Conservation (phyloP, 75 land plant species). For the Gnetum montanum region DNA sequence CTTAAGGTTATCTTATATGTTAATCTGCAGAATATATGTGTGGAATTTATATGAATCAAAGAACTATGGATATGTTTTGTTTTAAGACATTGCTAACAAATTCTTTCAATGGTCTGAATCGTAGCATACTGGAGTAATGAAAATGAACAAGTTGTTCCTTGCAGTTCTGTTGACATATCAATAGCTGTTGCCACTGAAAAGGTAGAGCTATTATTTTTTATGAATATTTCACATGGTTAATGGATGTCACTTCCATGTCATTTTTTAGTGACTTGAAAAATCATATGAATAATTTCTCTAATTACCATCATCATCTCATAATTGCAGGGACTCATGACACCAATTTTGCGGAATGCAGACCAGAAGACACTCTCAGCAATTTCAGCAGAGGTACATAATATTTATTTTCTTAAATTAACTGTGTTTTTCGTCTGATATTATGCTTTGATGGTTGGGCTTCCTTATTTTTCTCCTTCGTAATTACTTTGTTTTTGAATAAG, state of each 20-base stretch:
- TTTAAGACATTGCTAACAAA: no score
- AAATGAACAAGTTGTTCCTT: slow-evolving; percentile 40
- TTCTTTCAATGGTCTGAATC: no score
- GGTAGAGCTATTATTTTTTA: slow-evolving; percentile 35
- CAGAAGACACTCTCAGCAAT: slow-evolving; percentile 76
- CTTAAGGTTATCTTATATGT: no score
- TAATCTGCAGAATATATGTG: no score
- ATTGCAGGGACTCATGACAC: slow-evolving; percentile 95
- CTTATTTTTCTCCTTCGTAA: not conserved
- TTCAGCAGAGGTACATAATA: slow-evolving; percentile 74
- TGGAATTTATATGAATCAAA: no score
- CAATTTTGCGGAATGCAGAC: slow-evolving; percentile 89
- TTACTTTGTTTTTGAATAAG: not conserved
- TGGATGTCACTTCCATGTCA: not conserved
- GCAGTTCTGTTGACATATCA: slow-evolving; percentile 77
- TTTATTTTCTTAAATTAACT: not conserved
- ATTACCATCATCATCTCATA: not conserved
- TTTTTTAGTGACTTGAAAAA: not conserved
- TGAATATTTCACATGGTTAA: not conserved
- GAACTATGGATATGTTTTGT: no score
- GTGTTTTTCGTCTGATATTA: no score
- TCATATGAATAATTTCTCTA: no score
- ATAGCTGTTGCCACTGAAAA: slow-evolving; percentile 97
- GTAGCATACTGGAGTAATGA: slow-evolving; percentile 85
- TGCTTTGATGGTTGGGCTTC: no score